Evolutionary conservation across 805 yeast species (phyloP).

Genomic region (Candida tallmaniae): DNA sequence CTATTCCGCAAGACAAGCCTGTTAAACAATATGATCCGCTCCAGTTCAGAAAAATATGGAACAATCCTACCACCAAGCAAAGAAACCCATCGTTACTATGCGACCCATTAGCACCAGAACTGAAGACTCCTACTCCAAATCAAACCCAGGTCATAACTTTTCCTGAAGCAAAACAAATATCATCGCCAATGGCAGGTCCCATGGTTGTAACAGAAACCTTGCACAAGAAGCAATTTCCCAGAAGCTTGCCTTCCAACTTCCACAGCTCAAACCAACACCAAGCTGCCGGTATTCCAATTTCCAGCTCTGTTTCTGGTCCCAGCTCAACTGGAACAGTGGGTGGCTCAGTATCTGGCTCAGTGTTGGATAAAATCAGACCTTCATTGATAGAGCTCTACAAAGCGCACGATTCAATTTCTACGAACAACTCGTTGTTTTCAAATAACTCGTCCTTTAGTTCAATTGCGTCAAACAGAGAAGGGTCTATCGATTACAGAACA

Average conservation of each 20-base stretch:
- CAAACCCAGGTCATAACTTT: background rate
- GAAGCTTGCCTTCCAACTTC: background rate
- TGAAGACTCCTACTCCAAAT: background rate
- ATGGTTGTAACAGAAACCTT: conserved; percentile 2
- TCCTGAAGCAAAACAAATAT: background rate
- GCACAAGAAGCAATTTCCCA: background rate
- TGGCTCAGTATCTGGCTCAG: conserved; percentile 4
- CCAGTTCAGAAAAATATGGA: conserved; percentile 35
- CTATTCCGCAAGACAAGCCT: background rate
- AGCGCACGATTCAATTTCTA: conserved; percentile 13
- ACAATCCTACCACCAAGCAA: conserved; percentile 13
- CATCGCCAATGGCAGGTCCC: conserved; percentile 2
- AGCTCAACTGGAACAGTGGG: conserved; percentile 1
- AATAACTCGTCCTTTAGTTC: conserved; percentile 34
- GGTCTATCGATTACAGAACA: conserved; percentile 5
- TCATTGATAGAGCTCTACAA: conserved; percentile 27
- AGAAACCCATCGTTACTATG: conserved; percentile 45
- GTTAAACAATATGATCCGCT: conserved; percentile 23
- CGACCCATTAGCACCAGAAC: conserved; percentile 46
- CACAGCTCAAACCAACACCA: background rate
- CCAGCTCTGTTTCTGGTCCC: conserved; percentile 2
- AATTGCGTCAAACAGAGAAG: conserved; percentile 18
- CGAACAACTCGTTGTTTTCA: conserved; percentile 29
- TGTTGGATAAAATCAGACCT: conserved; percentile 30
- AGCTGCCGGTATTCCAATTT: conserved; percentile 14